Conservation (phyloP, 2,329 filamentous ascomycete genomes). For the Huntiella bhutanensis region DNA sequence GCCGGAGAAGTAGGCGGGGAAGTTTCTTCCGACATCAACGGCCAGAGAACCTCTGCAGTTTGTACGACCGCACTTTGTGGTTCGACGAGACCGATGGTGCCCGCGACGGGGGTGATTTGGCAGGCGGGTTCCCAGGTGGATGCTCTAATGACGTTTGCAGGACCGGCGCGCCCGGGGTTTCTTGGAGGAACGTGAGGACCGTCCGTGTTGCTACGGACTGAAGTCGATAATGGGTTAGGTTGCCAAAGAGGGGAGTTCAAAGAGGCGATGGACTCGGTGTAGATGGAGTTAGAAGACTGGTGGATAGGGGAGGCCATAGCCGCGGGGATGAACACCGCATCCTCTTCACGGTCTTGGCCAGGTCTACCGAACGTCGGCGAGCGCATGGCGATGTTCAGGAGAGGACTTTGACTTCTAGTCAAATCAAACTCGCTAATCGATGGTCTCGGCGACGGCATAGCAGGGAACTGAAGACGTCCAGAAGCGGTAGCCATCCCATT, state of each 20-base stretch:
- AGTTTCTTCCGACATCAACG: neutral
- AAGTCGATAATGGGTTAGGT: neutral
- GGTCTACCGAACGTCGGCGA: constrained; percentile 8
- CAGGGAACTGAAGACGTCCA: constrained; percentile 2
- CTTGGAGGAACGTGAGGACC: neutral
- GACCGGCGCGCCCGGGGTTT: constrained; percentile 1
- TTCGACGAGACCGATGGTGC: neutral
- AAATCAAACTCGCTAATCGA: constrained; percentile 1
- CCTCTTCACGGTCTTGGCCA: neutral
- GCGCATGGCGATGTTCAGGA: constrained; percentile 5
- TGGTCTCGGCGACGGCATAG: neutral
- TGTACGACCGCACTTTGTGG: constrained; percentile 3
- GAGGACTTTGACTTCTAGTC: constrained; percentile 2
- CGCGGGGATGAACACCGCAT: neutral
- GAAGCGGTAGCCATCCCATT: constrained; percentile 2
- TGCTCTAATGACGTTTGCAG: constrained; percentile 1
- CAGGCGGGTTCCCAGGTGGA: constrained; percentile 1
- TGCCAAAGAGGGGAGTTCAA: constrained; percentile 4
- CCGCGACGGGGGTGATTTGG: neutral
- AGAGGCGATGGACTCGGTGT: neutral
- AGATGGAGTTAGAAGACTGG: neutral
- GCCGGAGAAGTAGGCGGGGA: no score
- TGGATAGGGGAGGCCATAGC: constrained; percentile 2
- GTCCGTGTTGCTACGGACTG: neutral
- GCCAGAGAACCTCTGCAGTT: constrained; percentile 2